These are phyloP conservation scores for Claviceps paspali DNA, from an alignment of 2,329 filamentous ascomycete genomes.

Conservation along the genomic window DNA sequence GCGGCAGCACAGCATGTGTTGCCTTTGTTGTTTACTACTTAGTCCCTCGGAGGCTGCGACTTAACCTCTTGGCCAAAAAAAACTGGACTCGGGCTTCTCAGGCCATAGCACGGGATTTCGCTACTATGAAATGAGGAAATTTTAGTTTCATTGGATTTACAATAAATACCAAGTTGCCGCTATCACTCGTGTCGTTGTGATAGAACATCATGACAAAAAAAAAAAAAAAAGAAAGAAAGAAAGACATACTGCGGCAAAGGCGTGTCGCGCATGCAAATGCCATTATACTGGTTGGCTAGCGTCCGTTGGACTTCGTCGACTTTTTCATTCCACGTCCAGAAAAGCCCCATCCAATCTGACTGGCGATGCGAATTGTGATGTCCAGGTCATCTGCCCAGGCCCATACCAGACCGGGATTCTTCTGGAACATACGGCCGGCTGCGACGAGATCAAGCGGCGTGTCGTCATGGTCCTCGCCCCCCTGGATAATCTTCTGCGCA, in stretches of 20 bases:
- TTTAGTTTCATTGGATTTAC: too few species aligned
- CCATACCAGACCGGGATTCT: constrained; percentile 42
- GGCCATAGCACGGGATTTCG: neutral
- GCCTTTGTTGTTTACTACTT: constrained; percentile 12
- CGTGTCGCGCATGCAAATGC: too few species aligned
- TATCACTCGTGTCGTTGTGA: too few species aligned
- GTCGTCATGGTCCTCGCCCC: constrained; percentile 17
- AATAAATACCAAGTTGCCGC: too few species aligned
- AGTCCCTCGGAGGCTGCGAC: constrained; percentile 1
- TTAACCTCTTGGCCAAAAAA: neutral
- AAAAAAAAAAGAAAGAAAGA: too few species aligned
- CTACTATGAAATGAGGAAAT: too few species aligned
- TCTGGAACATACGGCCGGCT: constrained; percentile 39
- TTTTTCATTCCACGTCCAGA: constrained; percentile 13
- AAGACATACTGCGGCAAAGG: too few species aligned
- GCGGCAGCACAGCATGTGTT: constrained; percentile 3
- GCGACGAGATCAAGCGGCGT: constrained; percentile 32
- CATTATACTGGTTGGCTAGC: neutral
- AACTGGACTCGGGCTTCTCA: neutral
- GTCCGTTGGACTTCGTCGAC: neutral
- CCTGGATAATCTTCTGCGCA: constrained; percentile 32
- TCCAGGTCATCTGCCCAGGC: constrained; percentile 38
- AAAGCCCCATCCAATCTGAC: constrained; percentile 42
- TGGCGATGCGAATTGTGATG: constrained; percentile 28
- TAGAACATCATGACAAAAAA: too few species aligned